Base-by-base conservation (phyloP, 169 alveolate species). In the Plasmodium reichenowi region DNA sequence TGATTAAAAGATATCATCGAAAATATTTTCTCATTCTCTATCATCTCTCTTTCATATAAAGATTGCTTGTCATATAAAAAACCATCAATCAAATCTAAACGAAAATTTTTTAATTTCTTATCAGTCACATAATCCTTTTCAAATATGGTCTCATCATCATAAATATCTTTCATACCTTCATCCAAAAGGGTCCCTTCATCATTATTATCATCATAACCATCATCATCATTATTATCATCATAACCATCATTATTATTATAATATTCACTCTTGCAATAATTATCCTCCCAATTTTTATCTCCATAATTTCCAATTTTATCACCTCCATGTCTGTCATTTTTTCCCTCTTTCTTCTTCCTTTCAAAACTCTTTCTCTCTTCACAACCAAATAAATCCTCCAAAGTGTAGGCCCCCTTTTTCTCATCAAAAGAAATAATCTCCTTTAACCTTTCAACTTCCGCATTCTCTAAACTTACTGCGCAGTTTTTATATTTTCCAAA, bases 1-100 rank as follows among this genome's bases (percentile, higher is more conserved):
- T 85, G 86, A 45, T 70, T 71, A 70, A 47, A 63, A 1, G 72
- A 60, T 38, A 85, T 71, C 47, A 15, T 32, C 3, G 91, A 56
- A 12, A 70, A 59, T 60, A 85, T 71, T 45, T 85, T 85, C 6
- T 85, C 76, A 71, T 85, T 85, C 60, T 70, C 74, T 3, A 85
- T 24, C 85, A 85, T 85, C 38, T 85, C 91, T 47, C 68, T 68
- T 68, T 85, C 91, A 58, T 85, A 85, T 15, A 71, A 32, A 12
- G 87, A 85, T 50, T 68, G 87, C 45, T 85, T 85, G 60, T 85
- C 91, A 63, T 85, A 85, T 20, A 85, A 29, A 72, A 70, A 71
- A 2, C 86, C 86, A 10, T 71, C 67, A 0, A 85, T 85, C 22
- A 85, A 32, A 32, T 85, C 86, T 10, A 85, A 8, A 20, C 70